Percentiles rank a stretch among this genome's conserved stretches.
Evolutionary conservation across 106 monocot genomes (phyloP).

Genomic region (Platanthera guangdongensis): DNA sequence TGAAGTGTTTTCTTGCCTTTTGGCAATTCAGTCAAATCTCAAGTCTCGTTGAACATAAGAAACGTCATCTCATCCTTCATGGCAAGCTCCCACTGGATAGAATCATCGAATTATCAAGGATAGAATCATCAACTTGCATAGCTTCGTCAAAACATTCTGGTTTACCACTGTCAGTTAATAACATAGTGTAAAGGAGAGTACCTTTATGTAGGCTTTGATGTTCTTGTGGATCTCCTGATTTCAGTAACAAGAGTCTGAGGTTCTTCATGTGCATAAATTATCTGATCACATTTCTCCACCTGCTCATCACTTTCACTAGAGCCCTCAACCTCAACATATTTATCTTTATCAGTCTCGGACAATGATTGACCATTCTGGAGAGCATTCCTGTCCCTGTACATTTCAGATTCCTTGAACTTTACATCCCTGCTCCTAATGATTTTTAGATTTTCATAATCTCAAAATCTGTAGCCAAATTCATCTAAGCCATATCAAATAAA

Average conservation of each 20-base stretch:
- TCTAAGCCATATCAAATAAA: not conserved
- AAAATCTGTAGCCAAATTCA: not conserved
- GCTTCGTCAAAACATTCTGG: no score
- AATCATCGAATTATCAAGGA: not conserved
- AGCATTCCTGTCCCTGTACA: no score
- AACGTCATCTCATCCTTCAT: not conserved
- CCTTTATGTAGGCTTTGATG: not conserved
- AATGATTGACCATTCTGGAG: no score
- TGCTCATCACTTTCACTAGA: not conserved
- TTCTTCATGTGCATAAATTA: not conserved
- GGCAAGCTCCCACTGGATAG: no score
- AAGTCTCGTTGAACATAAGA: not conserved
- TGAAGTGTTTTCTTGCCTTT: not conserved
- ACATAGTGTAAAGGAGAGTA: not conserved
- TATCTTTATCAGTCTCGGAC: no score
- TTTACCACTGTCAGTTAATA: not conserved
- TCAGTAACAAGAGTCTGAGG: not conserved
- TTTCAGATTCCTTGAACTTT: no score
- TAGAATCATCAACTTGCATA: not conserved
- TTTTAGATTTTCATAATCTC: not conserved
- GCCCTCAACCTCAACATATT: no score
- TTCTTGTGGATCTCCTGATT: not conserved
- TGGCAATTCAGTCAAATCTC: not conserved
- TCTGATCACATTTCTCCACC: not conserved
- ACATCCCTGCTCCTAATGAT: no score